These are phyloP conservation scores for Daldinia concentrica DNA, from an alignment of 495 filamentous ascomycete genomes.

Conservation along the genomic window DNA sequence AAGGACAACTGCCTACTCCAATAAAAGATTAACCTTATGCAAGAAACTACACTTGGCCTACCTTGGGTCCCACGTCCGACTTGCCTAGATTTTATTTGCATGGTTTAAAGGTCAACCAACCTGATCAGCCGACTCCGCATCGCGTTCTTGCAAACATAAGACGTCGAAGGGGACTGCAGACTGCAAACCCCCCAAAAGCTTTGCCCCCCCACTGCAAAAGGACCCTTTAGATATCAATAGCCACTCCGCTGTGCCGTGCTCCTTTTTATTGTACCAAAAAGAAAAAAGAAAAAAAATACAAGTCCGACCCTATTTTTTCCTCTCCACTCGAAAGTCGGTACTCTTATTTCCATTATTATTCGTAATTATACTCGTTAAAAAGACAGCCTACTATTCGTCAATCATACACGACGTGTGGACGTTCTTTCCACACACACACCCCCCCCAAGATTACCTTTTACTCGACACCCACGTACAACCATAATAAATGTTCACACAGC, in stretches of 20 bases:
- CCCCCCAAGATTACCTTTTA: slow-evolving; percentile 22
- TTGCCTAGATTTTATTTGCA: slow-evolving; percentile 32
- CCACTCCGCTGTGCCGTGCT: slow-evolving; percentile 20
- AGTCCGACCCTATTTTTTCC: slow-evolving; percentile 7
- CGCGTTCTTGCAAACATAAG: slow-evolving; percentile 28
- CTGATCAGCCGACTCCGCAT: slow-evolving; percentile 43
- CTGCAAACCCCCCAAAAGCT: slow-evolving; percentile 13
- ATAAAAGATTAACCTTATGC: slow-evolving; percentile 21
- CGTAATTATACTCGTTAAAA: slow-evolving; percentile 34
- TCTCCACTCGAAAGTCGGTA: slow-evolving; percentile 31
- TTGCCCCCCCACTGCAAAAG: slow-evolving; percentile 18
- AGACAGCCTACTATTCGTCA: slow-evolving; percentile 26
- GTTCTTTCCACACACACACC: slow-evolving; percentile 29
- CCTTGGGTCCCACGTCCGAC: slow-evolving; percentile 25
- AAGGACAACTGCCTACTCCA: slow-evolving; percentile 1
- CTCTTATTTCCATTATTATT: slow-evolving; percentile 29
- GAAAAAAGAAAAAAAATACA: slow-evolving; percentile 8
- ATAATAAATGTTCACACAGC: slow-evolving; percentile 64
- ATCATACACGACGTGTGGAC: slow-evolving; percentile 27
- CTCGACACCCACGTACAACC: slow-evolving; percentile 28
- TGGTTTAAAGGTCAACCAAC: slow-evolving; percentile 24
- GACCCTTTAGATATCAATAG: slow-evolving; percentile 27
- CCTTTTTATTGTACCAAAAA: slow-evolving; percentile 1
- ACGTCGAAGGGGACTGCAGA: slow-evolving; percentile 12
- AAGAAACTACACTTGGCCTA: slow-evolving; percentile 23